These are phyloP conservation scores for Candida buenavistaensis DNA, from an alignment of 1,139 yeast species.

Conservation along the genomic window DNA sequence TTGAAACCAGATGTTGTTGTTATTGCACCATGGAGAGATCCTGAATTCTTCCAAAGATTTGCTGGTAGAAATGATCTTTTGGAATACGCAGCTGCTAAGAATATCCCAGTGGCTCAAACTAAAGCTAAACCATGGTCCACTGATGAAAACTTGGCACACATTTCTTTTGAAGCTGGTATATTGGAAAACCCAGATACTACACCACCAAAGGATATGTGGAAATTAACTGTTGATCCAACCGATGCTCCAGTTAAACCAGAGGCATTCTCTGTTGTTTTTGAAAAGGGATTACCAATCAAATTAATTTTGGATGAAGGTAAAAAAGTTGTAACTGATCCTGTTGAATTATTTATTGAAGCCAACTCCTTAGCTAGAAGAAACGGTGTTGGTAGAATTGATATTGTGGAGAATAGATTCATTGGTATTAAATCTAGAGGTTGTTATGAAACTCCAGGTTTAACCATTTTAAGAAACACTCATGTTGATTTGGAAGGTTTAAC, in stretches of 20 bases:
- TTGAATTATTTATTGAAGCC: conserved; percentile 88
- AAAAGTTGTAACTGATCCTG: conserved; percentile 71
- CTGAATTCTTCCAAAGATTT: conserved; percentile 88
- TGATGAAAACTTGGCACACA: conserved; percentile 98
- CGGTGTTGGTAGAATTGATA: conserved; percentile 99
- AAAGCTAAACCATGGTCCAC: conserved; percentile 99
- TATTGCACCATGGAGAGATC: conserved; percentile 99
- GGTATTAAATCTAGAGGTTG: conserved; percentile 99
- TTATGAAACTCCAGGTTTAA: conserved; percentile 98
- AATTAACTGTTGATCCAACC: conserved; percentile 90
- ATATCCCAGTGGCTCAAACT: conserved; percentile 93
- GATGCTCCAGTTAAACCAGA: conserved; percentile 96
- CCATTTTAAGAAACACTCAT: conserved; percentile 90
- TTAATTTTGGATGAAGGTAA: conserved; percentile 66
- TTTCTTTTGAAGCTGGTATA: conserved; percentile 98
- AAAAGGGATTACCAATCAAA: conserved; percentile 85
- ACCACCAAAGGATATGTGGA: conserved; percentile 99
- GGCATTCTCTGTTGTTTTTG: conserved; percentile 77
- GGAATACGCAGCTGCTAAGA: conserved; percentile 88
- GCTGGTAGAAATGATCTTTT: conserved; percentile 96
- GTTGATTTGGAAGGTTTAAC: conserved; percentile 96
- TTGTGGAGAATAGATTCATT: conserved; percentile 97
- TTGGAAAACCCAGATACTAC: conserved; percentile 97
- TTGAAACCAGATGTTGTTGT: conserved; percentile 95
- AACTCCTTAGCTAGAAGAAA: conserved; percentile 96